Conservation (phyloP, 2,329 filamentous ascomycete species). For the Epichloe sp. region DNA sequence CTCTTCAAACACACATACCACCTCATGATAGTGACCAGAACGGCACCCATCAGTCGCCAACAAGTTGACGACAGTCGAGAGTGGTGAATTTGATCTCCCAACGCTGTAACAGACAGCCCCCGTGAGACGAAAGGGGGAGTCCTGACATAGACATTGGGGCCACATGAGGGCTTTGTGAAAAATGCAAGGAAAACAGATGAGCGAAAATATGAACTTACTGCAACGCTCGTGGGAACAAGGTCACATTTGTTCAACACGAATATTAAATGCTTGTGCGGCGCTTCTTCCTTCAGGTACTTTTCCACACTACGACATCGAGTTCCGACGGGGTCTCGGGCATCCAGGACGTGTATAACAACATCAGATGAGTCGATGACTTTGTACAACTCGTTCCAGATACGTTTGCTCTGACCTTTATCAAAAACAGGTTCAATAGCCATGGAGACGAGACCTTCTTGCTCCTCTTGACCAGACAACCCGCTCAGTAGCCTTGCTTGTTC, state of each 20-base stretch:
- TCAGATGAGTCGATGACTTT: constrained; percentile 94
- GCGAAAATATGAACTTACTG: constrained; percentile 55
- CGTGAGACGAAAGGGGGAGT: constrained; percentile 61
- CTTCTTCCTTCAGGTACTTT: constrained; percentile 86
- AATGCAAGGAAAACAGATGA: constrained; percentile 1
- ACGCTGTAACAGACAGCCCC: constrained; percentile 96
- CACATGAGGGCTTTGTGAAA: constrained; percentile 12
- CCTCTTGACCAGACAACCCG: constrained; percentile 47
- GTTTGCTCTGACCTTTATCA: constrained; percentile 85
- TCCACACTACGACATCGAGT: constrained; percentile 69
- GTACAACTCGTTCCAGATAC: constrained; percentile 94
- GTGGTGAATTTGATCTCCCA: constrained; percentile 71
- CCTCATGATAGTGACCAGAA: constrained; percentile 78
- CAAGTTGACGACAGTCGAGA: constrained; percentile 22
- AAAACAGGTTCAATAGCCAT: constrained; percentile 78
- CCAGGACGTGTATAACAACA: constrained; percentile 87
- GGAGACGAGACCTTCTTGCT: constrained; percentile 36
- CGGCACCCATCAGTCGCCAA: constrained; percentile 60
- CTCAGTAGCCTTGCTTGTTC: constrained; percentile 69
- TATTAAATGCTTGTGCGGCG: constrained; percentile 82
- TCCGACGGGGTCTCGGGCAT: constrained; percentile 78
- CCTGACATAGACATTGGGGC: constrained; percentile 71
- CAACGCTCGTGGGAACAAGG: constrained; percentile 79
- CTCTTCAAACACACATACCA: constrained; percentile 81
- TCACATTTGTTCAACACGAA: constrained; percentile 43